Evolutionary conservation across 352 stramenopile genomes (phyloP), one percentile per base, ranked within the genome.

Genomic region (Phytopythium sindhum): DNA sequence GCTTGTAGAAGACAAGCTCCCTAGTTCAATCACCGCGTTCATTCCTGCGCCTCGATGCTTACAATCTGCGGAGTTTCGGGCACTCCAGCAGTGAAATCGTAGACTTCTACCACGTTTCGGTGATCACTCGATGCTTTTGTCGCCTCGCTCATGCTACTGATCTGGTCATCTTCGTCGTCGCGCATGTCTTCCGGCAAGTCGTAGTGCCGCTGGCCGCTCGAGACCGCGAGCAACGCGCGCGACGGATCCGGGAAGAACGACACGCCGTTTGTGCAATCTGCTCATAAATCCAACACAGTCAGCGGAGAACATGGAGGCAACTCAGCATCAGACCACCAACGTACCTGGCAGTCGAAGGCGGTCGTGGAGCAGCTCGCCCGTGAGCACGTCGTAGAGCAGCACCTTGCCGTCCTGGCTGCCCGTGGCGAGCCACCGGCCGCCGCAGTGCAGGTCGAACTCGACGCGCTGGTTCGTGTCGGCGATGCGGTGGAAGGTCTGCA

Each of bases 391-490:
- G 65, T 83, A 90, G 33, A 89, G 61, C 70, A 90, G 53, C 17
- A 84, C 72, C 10, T 61, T 66, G n/a, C 77, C 77, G 42, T 75
- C 72, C 24, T 63, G 80, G 67, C 77, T 86, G 21, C 85, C 88
- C 9, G 88, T 87, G 33, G 82, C 66, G 37, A 96, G 57, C 62
- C 88, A 88, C 6, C 73, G 66, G 0, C 82, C 85, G 0, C 72
- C 69, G 61, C 74, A 77, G 66, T 93, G 83, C 39, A 95, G 61
- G 55, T 92, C 88, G 73, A 96, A 91, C 63, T 82, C 71, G 23
- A 96, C 75, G 21, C 78, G 72, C 72, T 95, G 80, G 69, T 93
- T 93, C 56, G 82, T 90, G 53, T 89, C 77, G 6, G 76, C 74
- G 4, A 79, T 66, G 12, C 86, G 74, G 45, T 78, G 60, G 44